Evolutionary conservation across 2,329 filamentous ascomycete genomes (phyloP), one percentile per base, ranked within the genome.

Genomic region (Diaporthe eres): DNA sequence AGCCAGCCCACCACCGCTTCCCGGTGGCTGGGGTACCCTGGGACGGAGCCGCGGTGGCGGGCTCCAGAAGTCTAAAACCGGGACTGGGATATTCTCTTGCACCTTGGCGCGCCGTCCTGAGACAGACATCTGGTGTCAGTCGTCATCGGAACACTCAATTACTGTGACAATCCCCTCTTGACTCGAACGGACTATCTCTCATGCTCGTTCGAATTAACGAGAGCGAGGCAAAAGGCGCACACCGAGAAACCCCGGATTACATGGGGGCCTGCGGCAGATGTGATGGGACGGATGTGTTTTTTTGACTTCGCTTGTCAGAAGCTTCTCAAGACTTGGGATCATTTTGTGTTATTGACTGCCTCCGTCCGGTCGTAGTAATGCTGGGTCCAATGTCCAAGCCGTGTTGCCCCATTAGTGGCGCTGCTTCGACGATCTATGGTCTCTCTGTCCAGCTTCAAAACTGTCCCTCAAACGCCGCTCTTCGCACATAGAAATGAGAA

Each of bases 101-200:
- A 71, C 57, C 67, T 72, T 75, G 67, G 68, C 74, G 28, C 37
- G 37, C 22, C 31, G 65, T 72, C 67, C 74, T 75, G 67, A 75
- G 71, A 75, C 74, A 39, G 37, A 13, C 4, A 28, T 53, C 9
- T 28, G 47, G 47, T 31, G 39, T 31, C n/a, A n/a, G n/a, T 53
- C 65, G 47, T 53, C 47, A 53, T 42, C 31, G 47, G 65, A 53
- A 13, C 65, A 53, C 63, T 37, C 22, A 39, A 34, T 15, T 8
- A 4, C 31, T 17, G 6, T 15, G 31, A 53, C 22, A 22, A 68
- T 39, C 63, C 31, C n/a, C 17, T 51, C 63, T 39, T 34, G 47
- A 19, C 63, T 49, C 39, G 42, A 49, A 49, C 19, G 44, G 61
- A 65, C 61, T n/a, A 34, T 49, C 60, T 63, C n/a, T 22, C 31